phyloP scores from a whole-genome alignment of 441 rosid genomes.

The Gossypium lobatum region DNA sequence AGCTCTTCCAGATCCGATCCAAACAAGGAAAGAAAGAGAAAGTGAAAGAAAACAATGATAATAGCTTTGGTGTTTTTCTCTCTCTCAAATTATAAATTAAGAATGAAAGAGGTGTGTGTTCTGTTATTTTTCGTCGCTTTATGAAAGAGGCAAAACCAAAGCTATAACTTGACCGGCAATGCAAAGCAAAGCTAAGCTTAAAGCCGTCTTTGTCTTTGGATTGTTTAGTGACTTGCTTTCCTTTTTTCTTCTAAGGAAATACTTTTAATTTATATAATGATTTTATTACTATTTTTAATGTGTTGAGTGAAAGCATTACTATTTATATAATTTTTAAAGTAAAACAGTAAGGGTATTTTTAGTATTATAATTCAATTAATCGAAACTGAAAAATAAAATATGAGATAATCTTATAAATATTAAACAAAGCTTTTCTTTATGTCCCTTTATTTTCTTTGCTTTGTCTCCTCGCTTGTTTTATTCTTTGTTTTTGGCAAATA shows the following conservation, averaged over 20 bases:
- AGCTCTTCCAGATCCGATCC: slow-evolving; percentile 43
- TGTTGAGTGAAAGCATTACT: too few relatives aligned
- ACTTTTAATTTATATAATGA: too few relatives aligned
- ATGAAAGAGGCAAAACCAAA: slow-evolving; percentile 10
- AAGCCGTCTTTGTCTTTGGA: slow-evolving; percentile 13
- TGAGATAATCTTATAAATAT: background rate
- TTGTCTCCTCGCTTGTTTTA: slow-evolving; percentile 6
- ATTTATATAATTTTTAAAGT: too few relatives aligned
- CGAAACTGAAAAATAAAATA: too few relatives aligned
- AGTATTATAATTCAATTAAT: too few relatives aligned
- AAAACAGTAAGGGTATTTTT: too few relatives aligned
- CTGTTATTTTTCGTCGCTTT: slow-evolving; percentile 28
- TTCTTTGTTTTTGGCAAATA: background rate
- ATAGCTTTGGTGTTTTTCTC: slow-evolving; percentile 13
- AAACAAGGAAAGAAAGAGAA: slow-evolving; percentile 20
- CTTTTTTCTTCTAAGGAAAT: too few relatives aligned
- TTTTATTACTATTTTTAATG: too few relatives aligned
- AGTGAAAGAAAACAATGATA: slow-evolving; percentile 21
- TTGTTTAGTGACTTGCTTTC: background rate
- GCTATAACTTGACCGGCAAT: slow-evolving; percentile 22
- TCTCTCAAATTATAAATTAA: background rate
- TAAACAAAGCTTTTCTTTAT: background rate
- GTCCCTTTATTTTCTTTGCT: background rate
- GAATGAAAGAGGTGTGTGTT: slow-evolving; percentile 17
- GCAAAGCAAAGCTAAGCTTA: slow-evolving; percentile 1